Evolutionary conservation across 1,284 basidiomycete genomes (phyloP).

Genomic region (Austroboletus novae-zelandiae): DNA sequence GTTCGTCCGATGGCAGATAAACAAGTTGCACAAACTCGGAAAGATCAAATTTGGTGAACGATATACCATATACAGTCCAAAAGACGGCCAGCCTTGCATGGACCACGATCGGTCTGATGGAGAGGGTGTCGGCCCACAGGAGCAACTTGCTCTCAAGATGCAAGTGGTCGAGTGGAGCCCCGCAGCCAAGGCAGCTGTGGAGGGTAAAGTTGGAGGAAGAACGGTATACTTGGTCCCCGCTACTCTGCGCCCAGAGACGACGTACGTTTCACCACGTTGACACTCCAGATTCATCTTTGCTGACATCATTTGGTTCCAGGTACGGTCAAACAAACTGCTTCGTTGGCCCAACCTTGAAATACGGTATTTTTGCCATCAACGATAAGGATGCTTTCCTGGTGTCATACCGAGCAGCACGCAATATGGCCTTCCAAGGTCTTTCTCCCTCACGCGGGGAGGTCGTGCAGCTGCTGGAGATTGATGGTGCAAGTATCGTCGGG

Average conservation of each 20-base stretch:
- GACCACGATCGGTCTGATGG: slow-evolving; percentile 98
- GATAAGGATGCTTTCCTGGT: slow-evolving; percentile 89
- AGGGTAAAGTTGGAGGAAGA: slow-evolving; percentile 69
- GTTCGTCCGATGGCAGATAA: slow-evolving; percentile 98
- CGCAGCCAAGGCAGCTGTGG: slow-evolving; percentile 60
- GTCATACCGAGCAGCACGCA: slow-evolving; percentile 89
- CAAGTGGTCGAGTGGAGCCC: slow-evolving; percentile 82
- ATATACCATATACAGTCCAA: slow-evolving; percentile 99
- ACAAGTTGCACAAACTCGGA: slow-evolving; percentile 82
- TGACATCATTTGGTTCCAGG: slow-evolving; percentile 41
- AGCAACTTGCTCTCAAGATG: slow-evolving; percentile 97
- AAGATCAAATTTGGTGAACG: slow-evolving; percentile 99
- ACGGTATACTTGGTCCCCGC: slow-evolving; percentile 94
- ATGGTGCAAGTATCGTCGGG: slow-evolving; percentile 82
- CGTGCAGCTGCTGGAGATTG: slow-evolving; percentile 72
- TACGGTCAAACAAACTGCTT: slow-evolving; percentile 99
- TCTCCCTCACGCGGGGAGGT: slow-evolving; percentile 70
- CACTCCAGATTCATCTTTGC: slow-evolving; percentile 4
- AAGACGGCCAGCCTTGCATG: slow-evolving; percentile 99
- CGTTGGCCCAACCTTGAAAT: slow-evolving; percentile 89
- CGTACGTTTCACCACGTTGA: slow-evolving; percentile 49
- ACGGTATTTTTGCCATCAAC: slow-evolving; percentile 88
- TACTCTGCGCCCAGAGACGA: slow-evolving; percentile 95
- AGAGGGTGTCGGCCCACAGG: slow-evolving; percentile 93
- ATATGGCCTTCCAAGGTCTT: slow-evolving; percentile 96